phyloP scores from a whole-genome alignment of 192 early-diverging fungal species.

The Umbelopsis sp. region DNA sequence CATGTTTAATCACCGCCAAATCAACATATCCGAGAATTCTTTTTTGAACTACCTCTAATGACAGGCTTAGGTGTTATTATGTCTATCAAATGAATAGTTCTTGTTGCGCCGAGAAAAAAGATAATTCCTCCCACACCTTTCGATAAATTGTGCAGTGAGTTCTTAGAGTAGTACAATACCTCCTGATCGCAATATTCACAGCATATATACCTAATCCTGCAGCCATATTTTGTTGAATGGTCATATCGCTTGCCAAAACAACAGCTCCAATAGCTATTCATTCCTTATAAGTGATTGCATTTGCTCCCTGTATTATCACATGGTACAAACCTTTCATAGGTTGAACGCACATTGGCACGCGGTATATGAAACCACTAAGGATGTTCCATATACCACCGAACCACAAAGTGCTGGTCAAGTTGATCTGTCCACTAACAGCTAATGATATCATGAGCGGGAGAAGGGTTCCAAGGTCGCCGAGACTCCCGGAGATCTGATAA shows the following conservation, averaged over 20 bases:
- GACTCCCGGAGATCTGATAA: conserved; percentile 33
- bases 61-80: conserved; percentile 71
- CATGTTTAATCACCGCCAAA: neutral
- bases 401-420: conserved; percentile 76
- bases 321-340: conserved; percentile 83
- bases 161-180: neutral
- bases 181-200: neutral
- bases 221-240: conserved; percentile 69
- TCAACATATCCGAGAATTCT: neutral
- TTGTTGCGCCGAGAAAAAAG: conserved; percentile 68
- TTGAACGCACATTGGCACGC: conserved; percentile 89
- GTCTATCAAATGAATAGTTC: conserved; percentile 68
- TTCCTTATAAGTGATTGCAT: neutral
- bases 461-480: conserved; percentile 39
- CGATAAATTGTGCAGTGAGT: neutral
- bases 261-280: conserved; percentile 75
- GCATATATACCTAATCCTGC: conserved; percentile 53
- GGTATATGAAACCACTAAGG: conserved; percentile 71
- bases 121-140: conserved; percentile 64
- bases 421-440: conserved; percentile 70
- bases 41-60: conserved; percentile 57
- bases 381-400: conserved; percentile 93
- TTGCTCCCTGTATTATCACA: neutral
- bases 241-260: conserved; percentile 72
- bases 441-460: conserved; percentile 88